phyloP scores from a whole-genome alignment of 192 early-diverging fungal species.

The Phycomyces nitens region DNA sequence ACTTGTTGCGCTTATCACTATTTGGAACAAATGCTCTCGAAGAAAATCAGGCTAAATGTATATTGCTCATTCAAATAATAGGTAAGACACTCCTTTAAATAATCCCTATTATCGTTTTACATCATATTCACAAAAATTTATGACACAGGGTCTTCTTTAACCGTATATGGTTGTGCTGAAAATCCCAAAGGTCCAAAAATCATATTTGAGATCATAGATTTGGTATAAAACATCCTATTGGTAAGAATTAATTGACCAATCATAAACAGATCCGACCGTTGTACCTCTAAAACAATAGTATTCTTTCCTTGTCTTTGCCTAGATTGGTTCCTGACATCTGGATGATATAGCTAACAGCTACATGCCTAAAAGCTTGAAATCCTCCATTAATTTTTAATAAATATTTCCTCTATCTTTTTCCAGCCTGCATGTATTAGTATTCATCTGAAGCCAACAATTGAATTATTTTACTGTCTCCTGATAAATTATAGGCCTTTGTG shows the following conservation, averaged over 20 bases:
- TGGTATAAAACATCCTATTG: background rate
- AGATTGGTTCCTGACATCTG: too few species aligned
- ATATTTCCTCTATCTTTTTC: too few species aligned
- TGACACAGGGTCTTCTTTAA: background rate
- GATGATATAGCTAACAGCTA: background rate
- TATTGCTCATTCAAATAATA: slow-evolving; percentile 5
- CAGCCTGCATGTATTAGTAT: too few species aligned
- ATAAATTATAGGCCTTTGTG: background rate
- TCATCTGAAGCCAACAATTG: too few species aligned
- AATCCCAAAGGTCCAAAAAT: slow-evolving; percentile 1
- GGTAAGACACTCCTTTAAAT: slow-evolving; percentile 4
- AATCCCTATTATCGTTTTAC: background rate
- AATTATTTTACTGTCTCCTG: background rate
- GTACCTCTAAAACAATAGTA: background rate
- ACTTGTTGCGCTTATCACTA: slow-evolving; percentile 1
- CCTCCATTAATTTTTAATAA: background rate
- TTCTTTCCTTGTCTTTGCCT: too few species aligned
- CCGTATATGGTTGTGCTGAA: slow-evolving; percentile 7
- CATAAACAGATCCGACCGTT: background rate
- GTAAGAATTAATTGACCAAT: background rate
- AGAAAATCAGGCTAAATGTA: slow-evolving; percentile 2
- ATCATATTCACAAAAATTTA: background rate
- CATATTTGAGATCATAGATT: slow-evolving; percentile 7
- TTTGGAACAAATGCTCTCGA: slow-evolving; percentile 3
- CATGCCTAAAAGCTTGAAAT: background rate